Conservation (phyloP, 805 yeast species). For the Tetrapisispora pingtungensis region DNA sequence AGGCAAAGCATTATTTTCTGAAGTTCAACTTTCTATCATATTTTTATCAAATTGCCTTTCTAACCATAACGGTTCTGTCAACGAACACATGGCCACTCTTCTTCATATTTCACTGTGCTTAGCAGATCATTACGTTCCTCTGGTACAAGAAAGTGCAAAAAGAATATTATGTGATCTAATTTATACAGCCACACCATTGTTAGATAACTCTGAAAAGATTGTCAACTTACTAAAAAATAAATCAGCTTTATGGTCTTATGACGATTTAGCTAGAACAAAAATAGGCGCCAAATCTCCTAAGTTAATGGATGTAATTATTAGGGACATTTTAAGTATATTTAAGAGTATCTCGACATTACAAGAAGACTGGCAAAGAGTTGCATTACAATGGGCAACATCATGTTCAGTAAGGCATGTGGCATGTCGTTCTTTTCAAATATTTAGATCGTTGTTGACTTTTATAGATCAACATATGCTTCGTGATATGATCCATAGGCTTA, state of each 20-base stretch:
- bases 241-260: conserved; percentile 66
- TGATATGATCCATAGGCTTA: conserved; percentile 86
- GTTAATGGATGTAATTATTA: conserved; percentile 66
- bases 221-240: conserved; percentile 48
- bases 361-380: conserved; percentile 73
- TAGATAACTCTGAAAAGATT: conserved; percentile 45
- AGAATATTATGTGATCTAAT: conserved; percentile 64
- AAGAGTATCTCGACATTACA: conserved; percentile 44
- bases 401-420: conserved; percentile 97
- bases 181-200: conserved; percentile 46
- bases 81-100: conserved; percentile 54
- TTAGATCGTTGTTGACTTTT: conserved; percentile 70
- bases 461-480: conserved; percentile 81
- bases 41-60: conserved; percentile 74
- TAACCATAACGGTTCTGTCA: conserved; percentile 52
- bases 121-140: conserved; percentile 74
- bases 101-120: conserved; percentile 73
- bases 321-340: conserved; percentile 53
- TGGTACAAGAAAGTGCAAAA: conserved; percentile 79
- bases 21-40: conserved; percentile 78
- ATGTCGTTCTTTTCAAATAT: conserved; percentile 89
- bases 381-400: conserved; percentile 91
- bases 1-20: conserved; percentile 69
- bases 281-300: conserved; percentile 78
- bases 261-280: conserved; percentile 67